phyloP scores from a whole-genome alignment of 805 yeast genomes.

The Wickerhamomyces strasburgensis region DNA sequence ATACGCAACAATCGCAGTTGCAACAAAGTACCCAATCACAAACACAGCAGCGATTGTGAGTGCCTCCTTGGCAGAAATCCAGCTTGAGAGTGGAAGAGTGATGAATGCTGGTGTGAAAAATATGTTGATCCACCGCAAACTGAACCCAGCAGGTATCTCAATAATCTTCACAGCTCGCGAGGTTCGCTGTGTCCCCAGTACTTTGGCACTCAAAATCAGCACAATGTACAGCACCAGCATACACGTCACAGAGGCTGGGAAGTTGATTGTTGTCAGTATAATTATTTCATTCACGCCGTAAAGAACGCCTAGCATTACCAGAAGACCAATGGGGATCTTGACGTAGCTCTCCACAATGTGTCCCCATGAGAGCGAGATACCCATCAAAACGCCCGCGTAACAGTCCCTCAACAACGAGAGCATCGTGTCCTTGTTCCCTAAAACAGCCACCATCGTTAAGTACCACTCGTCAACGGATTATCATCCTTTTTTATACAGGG shows the following conservation, averaged over 20 bases:
- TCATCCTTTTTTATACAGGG: too few species aligned
- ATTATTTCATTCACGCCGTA: slow-evolving; percentile 26
- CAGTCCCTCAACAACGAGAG: too few species aligned
- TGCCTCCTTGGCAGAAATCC: slow-evolving; percentile 62
- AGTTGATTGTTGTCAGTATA: slow-evolving; percentile 33
- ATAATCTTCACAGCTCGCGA: slow-evolving; percentile 27
- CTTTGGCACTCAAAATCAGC: slow-evolving; percentile 34
- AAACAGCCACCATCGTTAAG: too few species aligned
- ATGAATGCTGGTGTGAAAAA: slow-evolving; percentile 77
- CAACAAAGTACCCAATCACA: slow-evolving; percentile 54
- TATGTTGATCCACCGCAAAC: slow-evolving; percentile 71
- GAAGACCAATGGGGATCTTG: slow-evolving; percentile 22
- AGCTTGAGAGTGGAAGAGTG: slow-evolving; percentile 61
- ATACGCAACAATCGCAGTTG: slow-evolving; percentile 46
- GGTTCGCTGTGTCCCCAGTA: slow-evolving; percentile 33
- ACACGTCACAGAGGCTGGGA: slow-evolving; percentile 69
- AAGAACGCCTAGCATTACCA: slow-evolving; percentile 16
- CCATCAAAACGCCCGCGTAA: slow-evolving; percentile 8
- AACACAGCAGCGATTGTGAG: slow-evolving; percentile 72
- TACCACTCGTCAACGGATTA: too few species aligned
- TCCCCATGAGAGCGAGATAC: slow-evolving; percentile 13
- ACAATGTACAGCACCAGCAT: slow-evolving; percentile 55
- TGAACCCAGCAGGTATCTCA: slow-evolving; percentile 63
- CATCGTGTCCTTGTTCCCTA: too few species aligned
- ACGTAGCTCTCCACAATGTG: slow-evolving; percentile 20